A percentile compares a stretch with the other conserved stretches of the same genome.
Evolutionary conservation across 2,329 filamentous ascomycete species (phyloP).

Genomic region (Davidsoniella eucalypti): DNA sequence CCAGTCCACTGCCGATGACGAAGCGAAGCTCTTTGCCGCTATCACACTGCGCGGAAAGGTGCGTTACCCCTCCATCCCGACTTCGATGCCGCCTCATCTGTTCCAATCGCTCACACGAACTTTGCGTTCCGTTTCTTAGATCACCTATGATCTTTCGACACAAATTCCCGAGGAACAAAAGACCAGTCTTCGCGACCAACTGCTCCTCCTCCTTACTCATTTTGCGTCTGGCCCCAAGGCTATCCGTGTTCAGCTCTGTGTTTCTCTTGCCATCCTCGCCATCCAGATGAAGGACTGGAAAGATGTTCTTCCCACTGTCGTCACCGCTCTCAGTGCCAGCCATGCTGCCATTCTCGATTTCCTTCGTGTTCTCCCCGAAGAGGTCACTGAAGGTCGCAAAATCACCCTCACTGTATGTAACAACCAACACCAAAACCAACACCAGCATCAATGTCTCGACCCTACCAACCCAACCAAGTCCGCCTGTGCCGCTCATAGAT

Average conservation of each 20-base stretch:
- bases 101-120: background rate
- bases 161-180: conserved; percentile 68
- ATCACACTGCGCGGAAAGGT: conserved; percentile 98
- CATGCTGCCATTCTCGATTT: conserved; percentile 89
- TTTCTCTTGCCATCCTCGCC: conserved; percentile 83
- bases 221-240: conserved; percentile 71
- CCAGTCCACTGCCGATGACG: conserved; percentile 62
- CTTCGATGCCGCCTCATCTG: background rate
- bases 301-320: conserved; percentile 71
- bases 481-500: conserved; percentile 1
- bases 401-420: conserved; percentile 97
- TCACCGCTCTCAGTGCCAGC: conserved; percentile 60
- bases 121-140: conserved; percentile 35
- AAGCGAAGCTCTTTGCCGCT: conserved; percentile 87
- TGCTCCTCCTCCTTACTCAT: conserved; percentile 63
- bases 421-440: conserved; percentile 23
- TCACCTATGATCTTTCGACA: conserved; percentile 79
- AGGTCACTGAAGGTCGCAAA: conserved; percentile 98
- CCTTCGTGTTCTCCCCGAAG: conserved; percentile 88
- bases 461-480: background rate
- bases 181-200: conserved; percentile 62
- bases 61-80: conserved; percentile 3
- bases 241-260: conserved; percentile 80
- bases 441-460: conserved; percentile 4
- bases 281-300: conserved; percentile 96